Conservation (phyloP, 805 yeast species). For the Pichia gijzeniarum region DNA sequence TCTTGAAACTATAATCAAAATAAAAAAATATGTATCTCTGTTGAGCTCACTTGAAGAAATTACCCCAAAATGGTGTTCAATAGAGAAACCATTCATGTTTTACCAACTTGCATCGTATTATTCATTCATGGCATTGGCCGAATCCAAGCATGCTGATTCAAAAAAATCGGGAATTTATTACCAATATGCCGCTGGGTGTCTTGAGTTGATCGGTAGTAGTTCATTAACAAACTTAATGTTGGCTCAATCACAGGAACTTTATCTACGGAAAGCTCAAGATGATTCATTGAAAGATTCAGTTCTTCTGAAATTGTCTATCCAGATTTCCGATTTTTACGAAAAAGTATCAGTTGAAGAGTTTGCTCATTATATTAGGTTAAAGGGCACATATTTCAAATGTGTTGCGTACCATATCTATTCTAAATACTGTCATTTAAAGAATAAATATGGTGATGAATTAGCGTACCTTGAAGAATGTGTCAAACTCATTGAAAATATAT, state of each 20-base stretch:
- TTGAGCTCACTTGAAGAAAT: slow-evolving; percentile 41
- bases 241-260: slow-evolving; percentile 84
- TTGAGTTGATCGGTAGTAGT: neutral
- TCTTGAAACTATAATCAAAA: slow-evolving; percentile 11
- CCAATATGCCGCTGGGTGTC: slow-evolving; percentile 66
- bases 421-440: slow-evolving; percentile 36
- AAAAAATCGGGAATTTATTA: slow-evolving; percentile 58
- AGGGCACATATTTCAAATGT: slow-evolving; percentile 59
- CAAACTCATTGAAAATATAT: slow-evolving; percentile 26
- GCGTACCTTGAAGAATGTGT: slow-evolving; percentile 45
- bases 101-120: slow-evolving; percentile 66
- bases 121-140: slow-evolving; percentile 47
- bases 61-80: slow-evolving; percentile 59
- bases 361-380: slow-evolving; percentile 54
- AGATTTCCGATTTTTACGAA: slow-evolving; percentile 51
- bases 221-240: slow-evolving; percentile 20
- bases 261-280: slow-evolving; percentile 67
- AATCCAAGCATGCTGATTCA: slow-evolving; percentile 47
- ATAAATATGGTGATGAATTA: slow-evolving; percentile 69
- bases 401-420: slow-evolving; percentile 66
- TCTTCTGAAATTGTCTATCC: slow-evolving; percentile 58
- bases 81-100: slow-evolving; percentile 57
- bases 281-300: slow-evolving; percentile 49
- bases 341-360: neutral
- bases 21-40: slow-evolving; percentile 37